Evolutionary conservation across 345 rosid genomes (phyloP), one percentile per base, ranked within the genome.

Genomic region (Pistacia atlantica): DNA sequence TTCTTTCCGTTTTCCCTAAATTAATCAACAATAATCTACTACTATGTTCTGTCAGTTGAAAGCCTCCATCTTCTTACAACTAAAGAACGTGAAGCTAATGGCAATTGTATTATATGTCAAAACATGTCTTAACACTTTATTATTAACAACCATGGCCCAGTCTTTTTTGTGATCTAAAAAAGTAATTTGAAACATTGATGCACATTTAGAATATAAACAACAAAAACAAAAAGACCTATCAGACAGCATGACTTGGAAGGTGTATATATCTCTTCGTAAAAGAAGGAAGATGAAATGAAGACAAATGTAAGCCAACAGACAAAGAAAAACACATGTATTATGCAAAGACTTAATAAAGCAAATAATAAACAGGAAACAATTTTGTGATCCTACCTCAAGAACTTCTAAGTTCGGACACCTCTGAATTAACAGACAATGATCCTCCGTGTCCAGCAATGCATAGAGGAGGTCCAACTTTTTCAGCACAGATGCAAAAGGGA

Each of bases 381-480:
- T 71, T 28, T 49, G 58, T 11, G 61, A 71, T 42, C 71, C 14
- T 87, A 95, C 99, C 99, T 96, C 98, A 7, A 96, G 95, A 85
- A 92, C 86, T 88, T 96, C 98, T 75, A 96, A 78, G 85, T 92
- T 89, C 79, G 94, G 92, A 82, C 98, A 96, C 80, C 66, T 84
- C 76, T 90, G 90, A 81, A 96, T 90, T 75, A 96, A 85, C 37
- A 75, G 58, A 72, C 99, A 96, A 75, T 91, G 97, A 83, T 91
- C 99, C 55, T 92, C 97, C 1, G 94, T 86, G 82, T 86, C 90
- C 4, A 94, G 94, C 71, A 96, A 83, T 5, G 95, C 91, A 79
- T 89, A 93, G 60, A 94, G 94, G 66, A 96, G 96, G 84, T 96
- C 98, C 85, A 96, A 78, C 84, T 89, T 93, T 57, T 86, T 91